Percentiles rank a stretch among this genome's conserved stretches.
Conservation (phyloP, 225 moss, liverwort and hornwort species). For the Pseudisothecium myosuroides region DNA sequence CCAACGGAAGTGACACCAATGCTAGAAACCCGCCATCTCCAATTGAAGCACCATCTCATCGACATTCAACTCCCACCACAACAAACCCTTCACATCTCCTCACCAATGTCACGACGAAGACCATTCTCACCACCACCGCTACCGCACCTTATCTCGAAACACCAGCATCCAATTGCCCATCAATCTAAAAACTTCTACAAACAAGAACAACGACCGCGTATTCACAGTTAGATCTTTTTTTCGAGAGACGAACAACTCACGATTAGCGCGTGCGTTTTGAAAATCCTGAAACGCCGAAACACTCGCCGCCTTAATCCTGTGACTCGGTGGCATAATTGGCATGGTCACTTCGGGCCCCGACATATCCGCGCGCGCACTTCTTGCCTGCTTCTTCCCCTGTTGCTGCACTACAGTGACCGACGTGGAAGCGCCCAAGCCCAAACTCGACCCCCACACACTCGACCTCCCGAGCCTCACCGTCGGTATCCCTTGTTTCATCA, state of each 20-base stretch:
- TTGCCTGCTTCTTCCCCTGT: not conserved
- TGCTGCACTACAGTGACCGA: not conserved
- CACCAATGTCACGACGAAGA: not conserved
- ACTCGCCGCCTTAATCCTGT: constrained; percentile 58
- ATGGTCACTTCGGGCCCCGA: not conserved
- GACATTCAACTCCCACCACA: not conserved
- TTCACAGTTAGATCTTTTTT: not conserved
- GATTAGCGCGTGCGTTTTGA: constrained; percentile 53
- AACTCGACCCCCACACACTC: constrained; percentile 6
- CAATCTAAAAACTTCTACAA: not conserved
- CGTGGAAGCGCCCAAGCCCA: not conserved
- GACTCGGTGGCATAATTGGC: constrained; percentile 59
- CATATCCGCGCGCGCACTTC: constrained; percentile 7
- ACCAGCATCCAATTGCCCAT: not conserved
- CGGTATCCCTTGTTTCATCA: not conserved
- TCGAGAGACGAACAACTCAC: constrained; percentile 14
- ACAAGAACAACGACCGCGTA: not conserved
- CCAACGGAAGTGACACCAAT: not conserved
- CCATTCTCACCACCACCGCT: not conserved
- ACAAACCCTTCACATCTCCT: not conserved
- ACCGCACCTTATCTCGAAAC: not conserved
- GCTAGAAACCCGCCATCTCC: not conserved
- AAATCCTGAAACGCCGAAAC: constrained; percentile 72
- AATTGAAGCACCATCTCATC: not conserved
- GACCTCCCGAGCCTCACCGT: not conserved